A percentile compares a stretch with the other conserved stretches of the same genome.
These are phyloP conservation scores for Elasticomyces elasticus DNA, from an alignment of 495 filamentous ascomycete species.

Conservation along the genomic window DNA sequence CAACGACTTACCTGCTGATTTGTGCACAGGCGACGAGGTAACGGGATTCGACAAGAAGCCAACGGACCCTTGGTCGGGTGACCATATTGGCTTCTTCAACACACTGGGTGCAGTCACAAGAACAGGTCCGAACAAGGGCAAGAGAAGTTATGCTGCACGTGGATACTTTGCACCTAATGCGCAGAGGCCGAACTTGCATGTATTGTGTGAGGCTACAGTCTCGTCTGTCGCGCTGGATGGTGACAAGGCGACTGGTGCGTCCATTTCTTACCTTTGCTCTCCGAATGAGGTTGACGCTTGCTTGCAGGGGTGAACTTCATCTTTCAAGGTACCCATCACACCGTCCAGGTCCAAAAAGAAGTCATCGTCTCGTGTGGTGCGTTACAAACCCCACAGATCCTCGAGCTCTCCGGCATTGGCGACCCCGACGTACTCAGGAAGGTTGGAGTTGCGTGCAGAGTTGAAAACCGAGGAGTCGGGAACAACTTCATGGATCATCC, in stretches of 20 bases:
- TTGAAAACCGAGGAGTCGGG: constrained; percentile 32
- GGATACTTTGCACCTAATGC: constrained; percentile 19
- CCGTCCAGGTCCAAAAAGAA: constrained; percentile 24
- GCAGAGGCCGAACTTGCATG: constrained; percentile 18
- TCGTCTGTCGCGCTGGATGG: constrained; percentile 22
- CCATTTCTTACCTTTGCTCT: too few relatives aligned
- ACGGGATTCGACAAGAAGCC: constrained; percentile 14
- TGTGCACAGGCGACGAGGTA: constrained; percentile 7
- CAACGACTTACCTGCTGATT: too few relatives aligned
- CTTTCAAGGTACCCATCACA: constrained; percentile 19
- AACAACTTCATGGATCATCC: constrained; percentile 41
- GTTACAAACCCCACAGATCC: constrained; percentile 26
- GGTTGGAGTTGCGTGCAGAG: constrained; percentile 18
- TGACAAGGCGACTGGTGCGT: constrained; percentile 34
- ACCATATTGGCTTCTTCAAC: constrained; percentile 28
- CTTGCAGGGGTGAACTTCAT: constrained; percentile 37
- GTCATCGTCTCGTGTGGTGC: constrained; percentile 27
- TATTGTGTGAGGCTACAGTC: constrained; percentile 15
- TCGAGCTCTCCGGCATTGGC: constrained; percentile 34
- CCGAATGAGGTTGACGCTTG: too few relatives aligned
- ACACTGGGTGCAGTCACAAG: constrained; percentile 12
- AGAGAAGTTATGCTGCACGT: constrained; percentile 16
- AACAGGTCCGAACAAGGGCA: constrained; percentile 14
- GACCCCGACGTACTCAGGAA: constrained; percentile 20
- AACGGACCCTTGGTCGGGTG: constrained; percentile 19